Evolutionary conservation across 345 rosid genomes (phyloP).

Genomic region (Lagerstroemia speciosa): DNA sequence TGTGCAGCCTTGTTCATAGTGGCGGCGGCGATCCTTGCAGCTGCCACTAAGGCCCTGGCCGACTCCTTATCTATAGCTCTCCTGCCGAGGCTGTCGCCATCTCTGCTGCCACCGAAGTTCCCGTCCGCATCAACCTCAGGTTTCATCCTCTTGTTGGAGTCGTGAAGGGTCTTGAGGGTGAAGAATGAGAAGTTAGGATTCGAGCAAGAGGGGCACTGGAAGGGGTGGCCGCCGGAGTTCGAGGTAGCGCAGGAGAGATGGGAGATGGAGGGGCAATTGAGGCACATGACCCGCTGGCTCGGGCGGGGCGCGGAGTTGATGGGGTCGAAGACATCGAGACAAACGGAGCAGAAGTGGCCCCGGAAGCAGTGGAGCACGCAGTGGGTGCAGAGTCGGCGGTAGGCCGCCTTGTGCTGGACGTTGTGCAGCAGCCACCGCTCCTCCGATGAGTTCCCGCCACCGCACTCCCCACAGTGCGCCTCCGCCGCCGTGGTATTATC

Average conservation of each 20-base stretch:
- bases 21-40: constrained; percentile 41
- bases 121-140: background rate
- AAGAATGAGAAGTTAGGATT: constrained; percentile 41
- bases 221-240: constrained; percentile 16
- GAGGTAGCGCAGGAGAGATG: constrained; percentile 51
- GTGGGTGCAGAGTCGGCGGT: constrained; percentile 60
- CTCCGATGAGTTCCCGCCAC: constrained; percentile 18
- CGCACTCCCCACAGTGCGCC: constrained; percentile 41
- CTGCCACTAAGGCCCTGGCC: constrained; percentile 42
- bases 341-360: constrained; percentile 53
- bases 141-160: background rate
- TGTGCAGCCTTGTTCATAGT: constrained; percentile 50
- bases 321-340: constrained; percentile 52
- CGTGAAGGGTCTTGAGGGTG: background rate
- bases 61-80: constrained; percentile 30
- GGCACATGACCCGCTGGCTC: constrained; percentile 42
- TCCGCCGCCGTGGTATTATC: constrained; percentile 7
- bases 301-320: constrained; percentile 17
- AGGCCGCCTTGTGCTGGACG: constrained; percentile 37
- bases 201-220: constrained; percentile 36
- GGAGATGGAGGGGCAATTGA: constrained; percentile 43
- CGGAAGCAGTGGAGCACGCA: constrained; percentile 69
- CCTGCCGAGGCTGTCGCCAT: background rate
- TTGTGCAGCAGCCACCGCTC: constrained; percentile 36
- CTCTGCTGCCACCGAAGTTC: background rate